These are phyloP conservation scores for Blastobotrys arbuscula DNA, from an alignment of 1,139 yeast species.

Conservation along the genomic window DNA sequence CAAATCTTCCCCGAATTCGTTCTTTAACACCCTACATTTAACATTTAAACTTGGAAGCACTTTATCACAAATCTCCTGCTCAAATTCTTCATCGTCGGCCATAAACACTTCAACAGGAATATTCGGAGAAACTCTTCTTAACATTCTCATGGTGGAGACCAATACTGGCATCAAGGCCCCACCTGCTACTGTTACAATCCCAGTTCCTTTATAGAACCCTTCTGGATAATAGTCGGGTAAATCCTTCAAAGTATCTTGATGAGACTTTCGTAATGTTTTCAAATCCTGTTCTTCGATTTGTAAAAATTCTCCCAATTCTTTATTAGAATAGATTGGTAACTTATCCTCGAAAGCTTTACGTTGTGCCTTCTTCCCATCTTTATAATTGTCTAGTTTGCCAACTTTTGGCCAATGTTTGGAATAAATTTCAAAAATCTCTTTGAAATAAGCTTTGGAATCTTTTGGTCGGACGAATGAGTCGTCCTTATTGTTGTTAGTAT, in stretches of 20 bases:
- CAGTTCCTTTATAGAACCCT: conserved; percentile 46
- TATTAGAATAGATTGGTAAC: conserved; percentile 31
- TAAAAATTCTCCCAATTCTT: conserved; percentile 48
- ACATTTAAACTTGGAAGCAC: conserved; percentile 66
- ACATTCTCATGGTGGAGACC: conserved; percentile 55
- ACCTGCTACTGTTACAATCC: conserved; percentile 80
- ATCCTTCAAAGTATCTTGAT: conserved; percentile 44
- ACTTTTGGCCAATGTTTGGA: conserved; percentile 10
- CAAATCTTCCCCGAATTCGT: conserved; percentile 47
- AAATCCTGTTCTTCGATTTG: conserved; percentile 47
- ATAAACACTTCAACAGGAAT: conserved; percentile 75
- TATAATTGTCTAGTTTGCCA: conserved; percentile 20
- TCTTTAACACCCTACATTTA: conserved; percentile 51
- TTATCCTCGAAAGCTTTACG: conserved; percentile 23
- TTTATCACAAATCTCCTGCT: conserved; percentile 56
- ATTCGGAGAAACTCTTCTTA: conserved; percentile 57
- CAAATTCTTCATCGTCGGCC: conserved; percentile 66
- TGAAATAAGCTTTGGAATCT: conserved; percentile 1
- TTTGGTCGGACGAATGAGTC: not conserved
- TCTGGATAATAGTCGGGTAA: conserved; percentile 41
- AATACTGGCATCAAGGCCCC: conserved; percentile 73
- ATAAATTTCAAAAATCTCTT: conserved; percentile 12
- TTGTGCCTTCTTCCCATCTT: conserved; percentile 20
- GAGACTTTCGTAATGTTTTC: conserved; percentile 46
- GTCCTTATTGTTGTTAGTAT: not conserved